Evolutionary conservation across 2,329 filamentous ascomycete species (phyloP).

Genomic region (Fusarium bactridioides): DNA sequence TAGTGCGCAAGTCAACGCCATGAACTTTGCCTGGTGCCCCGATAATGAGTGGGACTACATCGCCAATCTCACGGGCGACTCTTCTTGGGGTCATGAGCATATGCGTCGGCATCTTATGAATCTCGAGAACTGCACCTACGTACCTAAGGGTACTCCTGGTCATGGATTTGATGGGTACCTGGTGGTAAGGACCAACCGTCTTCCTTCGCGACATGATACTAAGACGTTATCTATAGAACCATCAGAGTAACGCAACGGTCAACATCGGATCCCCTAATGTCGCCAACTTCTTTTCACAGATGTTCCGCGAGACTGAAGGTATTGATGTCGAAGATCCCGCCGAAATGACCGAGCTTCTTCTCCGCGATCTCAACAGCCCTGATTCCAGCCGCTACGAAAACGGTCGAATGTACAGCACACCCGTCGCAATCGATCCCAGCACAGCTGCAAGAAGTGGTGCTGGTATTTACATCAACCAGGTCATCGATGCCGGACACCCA

Average conservation of each 20-base stretch:
- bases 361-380: background rate
- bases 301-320: background rate
- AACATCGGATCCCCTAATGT: background rate
- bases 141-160: background rate
- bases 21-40: background rate
- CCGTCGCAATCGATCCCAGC: background rate
- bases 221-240: background rate
- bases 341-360: background rate
- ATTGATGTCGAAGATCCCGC: background rate
- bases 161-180: background rate
- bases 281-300: background rate
- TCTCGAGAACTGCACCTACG: background rate
- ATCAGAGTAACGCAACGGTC: background rate
- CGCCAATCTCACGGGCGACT: background rate
- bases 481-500: background rate
- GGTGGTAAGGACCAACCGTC: background rate
- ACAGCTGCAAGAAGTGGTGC: background rate
- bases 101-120: background rate
- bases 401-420: background rate
- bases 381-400: background rate
- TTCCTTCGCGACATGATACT: fast-evolving
- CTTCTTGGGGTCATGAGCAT: background rate
- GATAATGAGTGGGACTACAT: slow-evolving; percentile 10
- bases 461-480: background rate
- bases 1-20: background rate